Conservation (phyloP, 306 rosid species). For the Comarum palustre region DNA sequence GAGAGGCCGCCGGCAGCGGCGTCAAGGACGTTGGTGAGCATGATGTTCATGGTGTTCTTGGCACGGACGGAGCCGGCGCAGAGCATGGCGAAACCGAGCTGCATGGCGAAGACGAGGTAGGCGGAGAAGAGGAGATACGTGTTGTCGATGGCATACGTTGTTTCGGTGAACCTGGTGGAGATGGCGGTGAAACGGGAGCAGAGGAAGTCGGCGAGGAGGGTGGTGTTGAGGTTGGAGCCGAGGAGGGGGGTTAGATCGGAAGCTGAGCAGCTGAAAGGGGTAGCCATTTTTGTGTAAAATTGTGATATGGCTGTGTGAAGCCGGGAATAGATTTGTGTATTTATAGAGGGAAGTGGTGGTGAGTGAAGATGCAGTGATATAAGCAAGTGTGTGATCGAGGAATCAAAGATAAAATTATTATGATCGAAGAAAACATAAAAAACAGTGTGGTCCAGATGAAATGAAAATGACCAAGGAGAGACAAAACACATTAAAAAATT, state of each 20-base stretch:
- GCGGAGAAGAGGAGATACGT: constrained; percentile 72
- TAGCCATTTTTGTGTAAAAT: constrained; percentile 30
- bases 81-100: constrained; percentile 92
- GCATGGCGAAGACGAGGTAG: constrained; percentile 86
- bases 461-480: not conserved
- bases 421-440: too few species aligned
- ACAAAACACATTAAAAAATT: not conserved
- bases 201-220: constrained; percentile 48
- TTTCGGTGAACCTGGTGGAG: constrained; percentile 34
- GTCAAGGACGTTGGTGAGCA: constrained; percentile 90
- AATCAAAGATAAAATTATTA: not conserved
- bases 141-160: constrained; percentile 55
- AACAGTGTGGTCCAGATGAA: constrained; percentile 6
- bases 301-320: not conserved
- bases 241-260: constrained; percentile 40
- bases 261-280: constrained; percentile 51
- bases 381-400: not conserved
- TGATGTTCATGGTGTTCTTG: constrained; percentile 89
- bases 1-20: constrained; percentile 76
- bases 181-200: constrained; percentile 46
- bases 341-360: not conserved
- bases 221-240: constrained; percentile 27
- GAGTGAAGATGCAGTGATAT: not conserved
- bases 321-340: not conserved
- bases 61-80: constrained; percentile 90